A percentile compares a stretch with the other conserved stretches of the same genome.
These are phyloP conservation scores for Phylloporus sp. DNA, from an alignment of 768 basidiomycete genomes.

Conservation along the genomic window DNA sequence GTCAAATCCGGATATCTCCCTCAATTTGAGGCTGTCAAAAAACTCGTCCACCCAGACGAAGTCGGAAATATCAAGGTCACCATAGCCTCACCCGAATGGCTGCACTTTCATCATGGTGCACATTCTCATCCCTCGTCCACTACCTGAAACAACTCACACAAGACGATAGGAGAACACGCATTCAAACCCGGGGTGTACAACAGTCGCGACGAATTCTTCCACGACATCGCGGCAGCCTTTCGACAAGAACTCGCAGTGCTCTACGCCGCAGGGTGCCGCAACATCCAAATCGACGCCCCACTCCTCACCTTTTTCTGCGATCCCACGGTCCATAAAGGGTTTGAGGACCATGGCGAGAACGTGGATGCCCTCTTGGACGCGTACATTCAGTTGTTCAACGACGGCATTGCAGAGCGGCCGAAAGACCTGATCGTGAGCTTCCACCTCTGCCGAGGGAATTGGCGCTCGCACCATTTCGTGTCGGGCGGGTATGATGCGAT, in stretches of 20 bases:
- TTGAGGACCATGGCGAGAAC: conserved; percentile 59
- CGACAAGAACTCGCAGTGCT: background rate
- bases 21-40: conserved; percentile 60
- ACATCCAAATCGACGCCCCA: conserved; percentile 47
- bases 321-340: conserved; percentile 49
- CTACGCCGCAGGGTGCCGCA: conserved; percentile 15
- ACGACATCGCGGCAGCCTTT: conserved; percentile 34
- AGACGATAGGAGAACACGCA: conserved; percentile 20
- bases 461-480: conserved; percentile 35
- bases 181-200: conserved; percentile 18
- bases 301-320: conserved; percentile 62
- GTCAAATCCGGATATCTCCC: conserved; percentile 59
- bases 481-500: conserved; percentile 46
- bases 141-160: background rate
- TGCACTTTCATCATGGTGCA: conserved; percentile 63
- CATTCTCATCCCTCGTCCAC: background rate
- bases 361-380: conserved; percentile 61
- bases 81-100: conserved; percentile 69
- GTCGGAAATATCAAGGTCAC: conserved; percentile 68
- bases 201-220: conserved; percentile 41
- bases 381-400: conserved; percentile 43
- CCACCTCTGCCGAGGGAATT: conserved; percentile 42
- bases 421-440: conserved; percentile 39
- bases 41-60: conserved; percentile 55
- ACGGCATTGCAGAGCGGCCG: conserved; percentile 35